Evolutionary conservation across 225 moss, liverwort and hornwort genomes (phyloP).

Genomic region (Takakia lepidozioides): DNA sequence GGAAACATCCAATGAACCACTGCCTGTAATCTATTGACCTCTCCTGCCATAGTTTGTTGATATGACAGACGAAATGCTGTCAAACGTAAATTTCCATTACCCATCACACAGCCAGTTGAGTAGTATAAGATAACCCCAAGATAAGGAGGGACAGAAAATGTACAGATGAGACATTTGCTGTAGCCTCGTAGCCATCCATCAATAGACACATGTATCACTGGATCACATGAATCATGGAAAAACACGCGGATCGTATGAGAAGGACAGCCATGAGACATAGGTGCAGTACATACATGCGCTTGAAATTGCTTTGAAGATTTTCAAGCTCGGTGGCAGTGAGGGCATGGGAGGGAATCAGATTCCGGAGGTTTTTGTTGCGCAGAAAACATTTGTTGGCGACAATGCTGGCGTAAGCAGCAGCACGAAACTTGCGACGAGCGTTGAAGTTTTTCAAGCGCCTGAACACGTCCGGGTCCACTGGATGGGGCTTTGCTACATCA

Average conservation of each 20-base stretch:
- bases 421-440: constrained; percentile 83
- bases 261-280: background rate
- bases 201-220: too few species aligned
- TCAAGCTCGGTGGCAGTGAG: constrained; percentile 51
- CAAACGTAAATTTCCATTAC: too few species aligned
- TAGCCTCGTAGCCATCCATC: constrained; percentile 15
- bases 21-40: too few species aligned
- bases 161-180: constrained; percentile 3
- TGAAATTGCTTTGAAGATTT: constrained; percentile 56
- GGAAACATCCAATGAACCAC: too few species aligned
- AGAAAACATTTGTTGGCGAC: constrained; percentile 71
- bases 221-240: too few species aligned
- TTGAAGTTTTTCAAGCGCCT: constrained; percentile 59
- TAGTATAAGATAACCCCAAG: too few species aligned
- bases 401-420: constrained; percentile 74
- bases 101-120: too few species aligned
- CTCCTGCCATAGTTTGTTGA: too few species aligned
- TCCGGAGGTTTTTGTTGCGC: constrained; percentile 70
- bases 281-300: constrained; percentile 35
- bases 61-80: too few species aligned
- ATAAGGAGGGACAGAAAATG: background rate
- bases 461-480: constrained; percentile 58
- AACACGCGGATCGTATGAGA: background rate
- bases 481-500: constrained; percentile 55
- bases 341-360: constrained; percentile 48